Evolutionary conservation across 2,329 filamentous ascomycete species (phyloP), one percentile per base, ranked within the genome.

Genomic region (Trichoderma citrinoviride): DNA sequence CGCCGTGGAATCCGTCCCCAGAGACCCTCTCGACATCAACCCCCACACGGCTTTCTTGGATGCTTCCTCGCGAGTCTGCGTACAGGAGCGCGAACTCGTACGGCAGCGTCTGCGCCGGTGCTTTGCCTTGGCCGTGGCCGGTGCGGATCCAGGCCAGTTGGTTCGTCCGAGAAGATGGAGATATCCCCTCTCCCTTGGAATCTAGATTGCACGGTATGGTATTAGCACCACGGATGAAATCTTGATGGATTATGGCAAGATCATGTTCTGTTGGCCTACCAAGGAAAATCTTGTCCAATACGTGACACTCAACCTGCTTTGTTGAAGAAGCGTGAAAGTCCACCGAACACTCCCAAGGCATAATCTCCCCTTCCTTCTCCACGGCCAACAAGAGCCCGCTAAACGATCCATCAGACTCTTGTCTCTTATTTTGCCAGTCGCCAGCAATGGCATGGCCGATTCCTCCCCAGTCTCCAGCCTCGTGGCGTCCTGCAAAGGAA

Each of bases 101-200:
- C 8, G 61, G 53, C 17, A 64, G 53, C 7, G 52, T 56, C n/a
- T 52, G 25, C 29, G 61, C 61, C 10, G 61, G 53, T 5, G 33
- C 27, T n/a, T 44, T 43, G 10, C 40, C 43, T 33, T 63, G 19
- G 12, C 41, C 44, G 7, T 61, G 55, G 5, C 54, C 55, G 2
- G 64, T 66, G 14, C 61, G 66, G 19, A 71, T 37, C 70, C 69
- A 71, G 7, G 49, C 49, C 40, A 70, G 40, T n/a, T 70, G 68
- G 3, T 25, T 62, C 10, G 67, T 64, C 0, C 64, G 40, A 3
- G 67, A 66, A 5, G 57, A 41, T 12, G 65, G 23, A 0, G 17
- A 43, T 6, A 70, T 41, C 7, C 40, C 53, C 21, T 61, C 47
- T 21, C 65, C 67, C 10, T 61, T 19, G 4, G 64, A 61, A 54